Conservation (phyloP, 2,329 filamentous ascomycete species). For the Daldinia sp. region DNA sequence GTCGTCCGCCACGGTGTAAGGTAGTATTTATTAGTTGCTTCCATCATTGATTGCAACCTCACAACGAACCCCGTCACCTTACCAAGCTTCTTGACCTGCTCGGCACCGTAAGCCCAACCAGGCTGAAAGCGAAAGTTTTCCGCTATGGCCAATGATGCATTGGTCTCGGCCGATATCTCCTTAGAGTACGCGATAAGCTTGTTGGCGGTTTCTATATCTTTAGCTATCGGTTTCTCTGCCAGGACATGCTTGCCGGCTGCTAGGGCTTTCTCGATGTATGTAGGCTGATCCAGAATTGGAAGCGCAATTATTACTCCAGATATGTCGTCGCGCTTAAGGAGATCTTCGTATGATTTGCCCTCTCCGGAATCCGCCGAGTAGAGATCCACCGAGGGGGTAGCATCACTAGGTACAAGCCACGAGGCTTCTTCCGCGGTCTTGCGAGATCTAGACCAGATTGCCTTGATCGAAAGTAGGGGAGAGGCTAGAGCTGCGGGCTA, state of each 20-base stretch:
- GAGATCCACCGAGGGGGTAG: slow-evolving; percentile 38
- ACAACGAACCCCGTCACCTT: slow-evolving; percentile 62
- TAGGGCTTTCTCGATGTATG: slow-evolving; percentile 65
- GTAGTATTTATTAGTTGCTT: slow-evolving; percentile 55
- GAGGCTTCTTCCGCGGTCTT: slow-evolving; percentile 55
- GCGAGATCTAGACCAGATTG: slow-evolving; percentile 63
- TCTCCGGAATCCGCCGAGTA: slow-evolving; percentile 44
- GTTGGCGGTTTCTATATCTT: slow-evolving; percentile 59
- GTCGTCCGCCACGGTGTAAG: slow-evolving; percentile 70
- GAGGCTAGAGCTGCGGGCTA: slow-evolving; percentile 60
- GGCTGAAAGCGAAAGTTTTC: slow-evolving; percentile 77
- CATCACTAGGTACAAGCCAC: slow-evolving; percentile 43
- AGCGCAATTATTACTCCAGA: slow-evolving; percentile 55
- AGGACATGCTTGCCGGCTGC: slow-evolving; percentile 74
- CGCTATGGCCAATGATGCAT: slow-evolving; percentile 66
- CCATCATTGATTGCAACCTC: slow-evolving; percentile 49
- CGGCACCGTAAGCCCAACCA: slow-evolving; percentile 60
- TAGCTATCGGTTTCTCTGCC: slow-evolving; percentile 73
- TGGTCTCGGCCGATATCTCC: slow-evolving; percentile 40
- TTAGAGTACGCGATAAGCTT: slow-evolving; percentile 52
- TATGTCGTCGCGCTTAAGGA: slow-evolving; percentile 57
- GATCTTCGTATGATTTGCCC: slow-evolving; percentile 53
- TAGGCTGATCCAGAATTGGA: slow-evolving; percentile 68
- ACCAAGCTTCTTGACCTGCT: slow-evolving; percentile 61
- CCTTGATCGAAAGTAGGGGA: slow-evolving; percentile 58